Conservation (phyloP, 345 rosid genomes). For the Moringa oleifera region DNA sequence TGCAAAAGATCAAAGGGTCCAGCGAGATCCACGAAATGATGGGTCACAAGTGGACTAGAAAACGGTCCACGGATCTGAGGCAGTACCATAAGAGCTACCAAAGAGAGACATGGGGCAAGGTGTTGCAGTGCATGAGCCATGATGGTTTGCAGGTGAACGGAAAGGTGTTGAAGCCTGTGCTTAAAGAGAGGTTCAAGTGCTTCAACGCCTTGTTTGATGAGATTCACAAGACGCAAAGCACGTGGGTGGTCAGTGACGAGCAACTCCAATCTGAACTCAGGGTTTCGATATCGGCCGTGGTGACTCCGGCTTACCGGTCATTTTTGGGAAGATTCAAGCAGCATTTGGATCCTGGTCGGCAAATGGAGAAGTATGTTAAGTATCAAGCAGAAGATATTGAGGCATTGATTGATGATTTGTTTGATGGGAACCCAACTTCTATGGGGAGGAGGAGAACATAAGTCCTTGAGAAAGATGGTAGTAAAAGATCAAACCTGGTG, state of each 20-base stretch:
- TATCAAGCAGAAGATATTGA: conserved; percentile 88
- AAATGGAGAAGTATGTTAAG: conserved; percentile 67
- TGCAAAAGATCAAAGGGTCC: conserved; percentile 70
- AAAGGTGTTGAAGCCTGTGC: conserved; percentile 51
- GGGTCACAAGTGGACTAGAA: conserved; percentile 58
- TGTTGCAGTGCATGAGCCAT: conserved; percentile 53
- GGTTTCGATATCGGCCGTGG: conserved; percentile 68
- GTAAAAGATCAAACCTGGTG: too few species aligned
- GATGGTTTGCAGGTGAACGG: conserved; percentile 67
- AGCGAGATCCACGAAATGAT: conserved; percentile 54
- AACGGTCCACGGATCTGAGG: conserved; percentile 63
- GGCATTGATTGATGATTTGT: conserved; percentile 61
- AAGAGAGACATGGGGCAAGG: conserved; percentile 78
- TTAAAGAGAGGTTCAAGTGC: conserved; percentile 76
- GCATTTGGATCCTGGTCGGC: conserved; percentile 55
- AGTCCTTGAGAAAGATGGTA: too few species aligned
- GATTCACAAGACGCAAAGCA: conserved; percentile 73
- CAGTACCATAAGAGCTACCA: conserved; percentile 72
- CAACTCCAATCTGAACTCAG: conserved; percentile 88
- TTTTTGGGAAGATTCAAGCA: conserved; percentile 73
- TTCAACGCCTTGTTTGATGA: conserved; percentile 82
- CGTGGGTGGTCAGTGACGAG: conserved; percentile 86
- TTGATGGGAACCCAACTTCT: conserved; percentile 62
- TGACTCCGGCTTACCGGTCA: conserved; percentile 83
- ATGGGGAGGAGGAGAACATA: conserved; percentile 39